Conservation (phyloP, 176 grass and related monocot genomes). For the Cenchrus purpureus region DNA sequence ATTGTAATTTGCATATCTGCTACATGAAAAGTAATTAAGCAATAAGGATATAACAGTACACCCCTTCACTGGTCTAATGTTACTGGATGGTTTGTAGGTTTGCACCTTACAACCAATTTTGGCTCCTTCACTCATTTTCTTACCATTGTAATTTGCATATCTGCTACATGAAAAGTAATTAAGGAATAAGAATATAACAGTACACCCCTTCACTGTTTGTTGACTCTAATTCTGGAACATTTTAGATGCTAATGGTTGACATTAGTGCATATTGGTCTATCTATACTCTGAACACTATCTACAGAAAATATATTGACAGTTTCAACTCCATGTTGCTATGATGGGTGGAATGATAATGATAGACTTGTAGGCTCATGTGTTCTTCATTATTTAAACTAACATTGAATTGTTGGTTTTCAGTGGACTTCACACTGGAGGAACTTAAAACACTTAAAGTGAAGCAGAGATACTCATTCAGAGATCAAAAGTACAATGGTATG, state of each 20-base stretch:
- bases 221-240: slow-evolving; percentile 13
- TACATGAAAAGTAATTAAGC: neutral
- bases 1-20: slow-evolving; percentile 17
- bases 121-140: slow-evolving; percentile 15
- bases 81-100: slow-evolving; percentile 94
- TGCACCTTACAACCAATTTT: slow-evolving; percentile 27
- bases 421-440: slow-evolving; percentile 80
- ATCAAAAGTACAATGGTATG: slow-evolving; percentile 79
- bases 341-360: slow-evolving; percentile 5
- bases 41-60: neutral
- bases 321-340: slow-evolving; percentile 23
- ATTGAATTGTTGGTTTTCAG: slow-evolving; percentile 42
- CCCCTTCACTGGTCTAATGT: slow-evolving; percentile 24
- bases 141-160: slow-evolving; percentile 8
- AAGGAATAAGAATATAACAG: neutral
- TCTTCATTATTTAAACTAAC: slow-evolving; percentile 41
- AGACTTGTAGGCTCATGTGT: slow-evolving; percentile 10
- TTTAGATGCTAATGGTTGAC: neutral
- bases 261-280: slow-evolving; percentile 17
- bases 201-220: neutral
- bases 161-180: neutral
- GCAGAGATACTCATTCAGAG: slow-evolving; percentile 73
- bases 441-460: slow-evolving; percentile 77
- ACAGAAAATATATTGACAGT: neutral
- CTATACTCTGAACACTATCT: neutral